Evolutionary conservation across 805 yeast genomes (phyloP), one percentile per base, ranked within the genome.

Genomic region (Zygotorulaspora chibaensis): DNA sequence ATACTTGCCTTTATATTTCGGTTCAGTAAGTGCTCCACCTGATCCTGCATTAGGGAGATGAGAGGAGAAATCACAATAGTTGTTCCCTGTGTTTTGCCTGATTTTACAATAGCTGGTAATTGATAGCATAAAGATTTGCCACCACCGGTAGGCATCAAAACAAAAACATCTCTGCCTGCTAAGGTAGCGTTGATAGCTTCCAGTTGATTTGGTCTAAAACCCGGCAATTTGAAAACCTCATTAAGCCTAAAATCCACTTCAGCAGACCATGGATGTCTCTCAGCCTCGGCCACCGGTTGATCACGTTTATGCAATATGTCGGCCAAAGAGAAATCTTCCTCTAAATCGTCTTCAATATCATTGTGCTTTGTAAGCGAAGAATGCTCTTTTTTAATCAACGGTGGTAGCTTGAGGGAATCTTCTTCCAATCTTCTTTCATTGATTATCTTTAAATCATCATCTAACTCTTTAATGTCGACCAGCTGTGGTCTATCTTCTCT

Each of bases 61-160:
- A 93, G 75, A 1, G 99, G 99, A 0, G 98, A 91, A 7, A 93
- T 79, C 6, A 93, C 99, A 31, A 93, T 77, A 0, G 98, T 88
- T 0, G 93, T 84, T 12, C 97, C 98, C 13, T 67, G 68, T 0
- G 96, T 87, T 17, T 63, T 72, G 1, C 96, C 96, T 1, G 83
- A 72, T 35, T 74, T 72, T 1, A 91, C 81, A 36, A 93, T 71
- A 0, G 99, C 96, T 0, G 99, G 98, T 30, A 93, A 72, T 65
- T 93, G 99, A 65, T 90, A 93, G 62, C 99, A 93, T 26, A 93
- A 68, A 0, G 98, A 90, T 62, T 93, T 93, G 41, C 99, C 99
- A 41, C 99, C 99, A 31, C 99, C 99, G 0, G 99, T 93, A 0
- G 99, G 99, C 96, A 93, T 91, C 56, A 93, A 71, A 1, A 93